Evolutionary conservation across 176 grass and related monocot genomes (phyloP).

Genomic region (Dendrocalamus sinicus): DNA sequence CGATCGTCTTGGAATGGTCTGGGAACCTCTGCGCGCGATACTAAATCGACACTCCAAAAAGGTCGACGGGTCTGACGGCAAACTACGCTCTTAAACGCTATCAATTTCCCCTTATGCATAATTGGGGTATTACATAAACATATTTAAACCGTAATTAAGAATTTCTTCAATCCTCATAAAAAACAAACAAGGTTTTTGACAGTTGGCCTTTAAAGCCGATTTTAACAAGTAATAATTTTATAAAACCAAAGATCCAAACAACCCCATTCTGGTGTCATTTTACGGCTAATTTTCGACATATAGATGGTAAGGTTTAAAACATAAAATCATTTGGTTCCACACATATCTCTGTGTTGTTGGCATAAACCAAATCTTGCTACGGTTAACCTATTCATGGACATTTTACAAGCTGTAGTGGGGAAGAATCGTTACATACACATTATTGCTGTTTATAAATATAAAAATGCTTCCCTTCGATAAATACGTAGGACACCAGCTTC

Average conservation of each 20-base stretch:
- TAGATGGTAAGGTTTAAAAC: neutral
- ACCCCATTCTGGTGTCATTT: neutral
- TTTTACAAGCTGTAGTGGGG: too few relatives aligned
- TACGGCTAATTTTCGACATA: neutral
- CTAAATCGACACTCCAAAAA: too few relatives aligned
- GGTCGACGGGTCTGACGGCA: too few relatives aligned
- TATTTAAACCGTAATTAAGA: too few relatives aligned
- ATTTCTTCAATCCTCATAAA: too few relatives aligned
- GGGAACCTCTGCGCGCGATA: too few relatives aligned
- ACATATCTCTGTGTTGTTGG: neutral
- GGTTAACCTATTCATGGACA: neutral
- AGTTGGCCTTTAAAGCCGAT: neutral
- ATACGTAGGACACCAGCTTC: too few relatives aligned
- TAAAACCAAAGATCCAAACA: neutral
- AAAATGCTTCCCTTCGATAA: too few relatives aligned
- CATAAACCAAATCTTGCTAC: neutral
- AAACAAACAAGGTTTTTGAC: neutral
- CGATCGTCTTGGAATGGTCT: too few relatives aligned
- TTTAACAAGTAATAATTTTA: neutral
- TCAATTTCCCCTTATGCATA: too few relatives aligned
- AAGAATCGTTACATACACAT: neutral
- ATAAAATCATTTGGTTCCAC: neutral
- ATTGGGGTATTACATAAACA: too few relatives aligned
- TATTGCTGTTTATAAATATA: conserved; percentile 6
- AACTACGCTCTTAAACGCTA: too few relatives aligned